A percentile compares a stretch with the other conserved stretches of the same genome.
Evolutionary conservation across 2,329 filamentous ascomycete genomes (phyloP).

Genomic region (Sarocladium oryzae): DNA sequence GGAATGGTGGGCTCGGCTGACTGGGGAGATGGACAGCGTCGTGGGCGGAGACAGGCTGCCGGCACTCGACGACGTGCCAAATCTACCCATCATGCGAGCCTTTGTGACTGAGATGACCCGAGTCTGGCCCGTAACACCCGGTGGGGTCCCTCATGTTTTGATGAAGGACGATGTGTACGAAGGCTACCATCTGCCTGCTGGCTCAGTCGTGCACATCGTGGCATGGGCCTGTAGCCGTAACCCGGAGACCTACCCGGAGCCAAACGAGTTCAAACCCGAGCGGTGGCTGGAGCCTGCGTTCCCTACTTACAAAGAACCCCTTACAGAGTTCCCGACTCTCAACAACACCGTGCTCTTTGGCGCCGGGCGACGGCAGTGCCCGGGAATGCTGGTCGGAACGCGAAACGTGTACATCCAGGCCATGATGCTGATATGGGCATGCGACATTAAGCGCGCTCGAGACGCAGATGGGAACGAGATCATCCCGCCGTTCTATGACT

Average conservation of each 20-base stretch:
- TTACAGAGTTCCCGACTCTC: conserved; percentile 15
- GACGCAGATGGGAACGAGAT: conserved; percentile 1
- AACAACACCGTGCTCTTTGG: conserved; percentile 51
- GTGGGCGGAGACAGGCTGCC: conserved; percentile 29
- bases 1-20: conserved; percentile 26
- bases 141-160: conserved; percentile 43
- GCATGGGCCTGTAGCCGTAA: conserved; percentile 20
- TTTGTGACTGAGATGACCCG: conserved; percentile 39
- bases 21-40: conserved; percentile 33
- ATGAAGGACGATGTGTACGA: conserved; percentile 46
- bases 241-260: conserved; percentile 38
- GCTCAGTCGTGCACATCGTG: neutral
- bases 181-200: conserved; percentile 27
- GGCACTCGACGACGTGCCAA: conserved; percentile 26
- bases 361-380: conserved; percentile 24
- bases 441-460: neutral
- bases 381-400: conserved; percentile 1
- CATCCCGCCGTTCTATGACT: conserved; percentile 1
- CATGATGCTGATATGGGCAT: conserved; percentile 6
- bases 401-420: conserved; percentile 6
- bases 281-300: conserved; percentile 45
- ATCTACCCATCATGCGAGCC: conserved; percentile 31
- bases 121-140: conserved; percentile 37
- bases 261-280: conserved; percentile 42
- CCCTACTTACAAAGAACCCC: conserved; percentile 25